These are phyloP conservation scores for Earliella scabrosa DNA, from an alignment of 1,284 basidiomycete species.

Conservation along the genomic window DNA sequence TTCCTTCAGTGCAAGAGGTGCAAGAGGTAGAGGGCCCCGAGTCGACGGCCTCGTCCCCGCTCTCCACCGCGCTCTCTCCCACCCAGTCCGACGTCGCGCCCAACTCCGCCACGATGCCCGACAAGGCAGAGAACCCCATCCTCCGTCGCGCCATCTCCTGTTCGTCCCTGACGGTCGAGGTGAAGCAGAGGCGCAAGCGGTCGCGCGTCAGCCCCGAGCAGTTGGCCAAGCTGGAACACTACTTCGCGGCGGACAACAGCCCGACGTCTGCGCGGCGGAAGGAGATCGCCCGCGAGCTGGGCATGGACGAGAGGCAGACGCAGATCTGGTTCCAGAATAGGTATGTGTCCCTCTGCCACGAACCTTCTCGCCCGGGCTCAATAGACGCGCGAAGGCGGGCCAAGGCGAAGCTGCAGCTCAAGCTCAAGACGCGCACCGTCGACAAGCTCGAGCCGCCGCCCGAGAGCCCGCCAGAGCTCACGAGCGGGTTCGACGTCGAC, in stretches of 20 bases:
- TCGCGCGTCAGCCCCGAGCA: conserved; percentile 80
- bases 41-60: conserved; percentile 15
- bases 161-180: conserved; percentile 12
- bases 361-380: neutral
- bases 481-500: conserved; percentile 58
- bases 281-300: conserved; percentile 75
- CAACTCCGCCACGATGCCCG: neutral
- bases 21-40: neutral
- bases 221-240: conserved; percentile 69
- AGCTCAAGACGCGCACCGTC: conserved; percentile 46
- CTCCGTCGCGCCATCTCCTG: conserved; percentile 26
- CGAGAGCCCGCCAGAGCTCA: conserved; percentile 55
- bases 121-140: conserved; percentile 6
- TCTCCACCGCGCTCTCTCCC: conserved; percentile 16
- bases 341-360: conserved; percentile 41
- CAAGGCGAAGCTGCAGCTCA: conserved; percentile 75
- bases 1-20: conserved; percentile 4
- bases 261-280: conserved; percentile 71
- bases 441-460: conserved; percentile 42
- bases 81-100: conserved; percentile 15
- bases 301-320: conserved; percentile 84
- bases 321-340: conserved; percentile 90
- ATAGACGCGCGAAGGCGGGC: conserved; percentile 58
- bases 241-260: conserved; percentile 69
- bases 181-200: conserved; percentile 72